phyloP scores from a whole-genome alignment of 1,284 basidiomycete species.

The Ustilago hordei region DNA sequence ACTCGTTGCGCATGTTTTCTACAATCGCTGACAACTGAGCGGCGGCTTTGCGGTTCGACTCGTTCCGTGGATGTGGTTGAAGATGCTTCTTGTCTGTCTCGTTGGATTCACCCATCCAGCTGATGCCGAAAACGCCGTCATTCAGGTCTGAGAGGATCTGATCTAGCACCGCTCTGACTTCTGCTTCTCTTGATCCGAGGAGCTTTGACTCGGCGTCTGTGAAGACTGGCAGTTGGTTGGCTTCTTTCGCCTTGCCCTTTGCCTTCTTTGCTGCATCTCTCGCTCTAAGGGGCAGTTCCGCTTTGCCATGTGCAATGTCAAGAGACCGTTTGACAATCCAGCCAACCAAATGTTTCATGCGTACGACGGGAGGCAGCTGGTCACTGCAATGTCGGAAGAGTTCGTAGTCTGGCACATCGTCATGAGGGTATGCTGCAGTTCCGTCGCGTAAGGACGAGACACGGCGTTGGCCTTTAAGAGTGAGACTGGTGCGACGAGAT shows the following conservation, averaged over 20 bases:
- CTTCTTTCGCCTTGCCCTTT: constrained; percentile 35
- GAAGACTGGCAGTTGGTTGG: constrained; percentile 31
- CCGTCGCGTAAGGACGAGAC: constrained; percentile 58
- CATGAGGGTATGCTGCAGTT: constrained; percentile 60
- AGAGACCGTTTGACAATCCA: constrained; percentile 62
- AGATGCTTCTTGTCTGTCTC: constrained; percentile 22
- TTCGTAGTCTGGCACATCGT: constrained; percentile 60
- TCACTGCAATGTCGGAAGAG: constrained; percentile 62
- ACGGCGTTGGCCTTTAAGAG: constrained; percentile 58
- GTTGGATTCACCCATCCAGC: constrained; percentile 52
- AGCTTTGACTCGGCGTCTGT: constrained; percentile 51
- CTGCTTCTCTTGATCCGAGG: constrained; percentile 26
- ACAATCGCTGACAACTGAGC: constrained; percentile 50
- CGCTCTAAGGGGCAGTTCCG: constrained; percentile 25
- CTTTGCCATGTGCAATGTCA: constrained; percentile 48
- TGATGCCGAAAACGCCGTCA: constrained; percentile 59
- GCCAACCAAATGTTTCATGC: constrained; percentile 59
- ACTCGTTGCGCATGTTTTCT: constrained; percentile 50
- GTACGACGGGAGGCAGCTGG: constrained; percentile 57
- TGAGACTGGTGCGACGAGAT: constrained; percentile 56
- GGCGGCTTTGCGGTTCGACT: constrained; percentile 51
- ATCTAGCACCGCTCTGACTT: constrained; percentile 46
- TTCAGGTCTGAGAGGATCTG: constrained; percentile 57
- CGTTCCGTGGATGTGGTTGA: constrained; percentile 60
- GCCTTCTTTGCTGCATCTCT: constrained; percentile 35